phyloP scores from a whole-genome alignment of 2,329 filamentous ascomycete genomes.

The Colletotrichum somersetense region DNA sequence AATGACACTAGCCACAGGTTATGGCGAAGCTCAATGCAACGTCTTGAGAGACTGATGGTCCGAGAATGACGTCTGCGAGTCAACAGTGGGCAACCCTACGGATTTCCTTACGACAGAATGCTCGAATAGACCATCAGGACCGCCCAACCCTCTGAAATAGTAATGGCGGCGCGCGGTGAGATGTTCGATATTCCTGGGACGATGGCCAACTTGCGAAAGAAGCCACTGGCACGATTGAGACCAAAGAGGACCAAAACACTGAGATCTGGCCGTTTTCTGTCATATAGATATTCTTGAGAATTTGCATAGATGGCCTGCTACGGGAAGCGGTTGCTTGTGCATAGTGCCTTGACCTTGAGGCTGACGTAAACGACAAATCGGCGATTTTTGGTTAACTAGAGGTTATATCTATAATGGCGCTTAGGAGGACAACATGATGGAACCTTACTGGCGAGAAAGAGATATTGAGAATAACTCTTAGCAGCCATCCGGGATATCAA shows the following conservation, averaged over 20 bases:
- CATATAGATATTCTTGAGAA: no score
- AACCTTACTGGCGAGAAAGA: background rate
- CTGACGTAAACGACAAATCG: background rate
- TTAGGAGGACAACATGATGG: no score
- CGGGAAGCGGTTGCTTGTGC: background rate
- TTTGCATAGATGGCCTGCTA: background rate
- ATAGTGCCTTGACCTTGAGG: background rate
- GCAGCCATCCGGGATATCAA: background rate
- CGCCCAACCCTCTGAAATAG: no score
- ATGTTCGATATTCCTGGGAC: background rate
- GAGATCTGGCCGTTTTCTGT: background rate
- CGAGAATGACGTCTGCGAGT: background rate
- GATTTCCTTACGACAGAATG: no score
- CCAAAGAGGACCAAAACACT: background rate
- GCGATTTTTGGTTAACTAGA: background rate
- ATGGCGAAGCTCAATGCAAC: slow-evolving; percentile 46
- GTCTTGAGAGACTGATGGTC: background rate
- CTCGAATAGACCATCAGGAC: background rate
- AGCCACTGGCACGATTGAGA: background rate
- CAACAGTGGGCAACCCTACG: background rate
- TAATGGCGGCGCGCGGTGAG: background rate
- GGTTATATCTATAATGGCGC: background rate
- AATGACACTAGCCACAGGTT: slow-evolving; percentile 45
- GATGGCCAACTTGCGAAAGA: background rate
- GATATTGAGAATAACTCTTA: background rate